Base-by-base conservation (phyloP, 2,329 filamentous ascomycete species). In the Zarea fungicola region DNA sequence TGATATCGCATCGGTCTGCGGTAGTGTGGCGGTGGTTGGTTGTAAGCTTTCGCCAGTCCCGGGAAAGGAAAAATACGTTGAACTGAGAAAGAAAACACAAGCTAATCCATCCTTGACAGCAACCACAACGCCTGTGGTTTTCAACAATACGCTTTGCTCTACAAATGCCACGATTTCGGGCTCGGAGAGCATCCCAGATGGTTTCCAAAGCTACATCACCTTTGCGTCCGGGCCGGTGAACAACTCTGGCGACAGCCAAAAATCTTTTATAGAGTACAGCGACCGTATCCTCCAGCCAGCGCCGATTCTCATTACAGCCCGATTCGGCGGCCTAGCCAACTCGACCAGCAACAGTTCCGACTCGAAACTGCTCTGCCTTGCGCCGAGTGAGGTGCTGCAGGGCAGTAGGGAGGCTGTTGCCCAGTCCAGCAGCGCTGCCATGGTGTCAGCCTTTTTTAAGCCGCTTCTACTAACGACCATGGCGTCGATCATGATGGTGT, bases 281-380 rank as follows among this genome's bases (percentile, higher is more conserved):
- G 35, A 45, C 21, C 48, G 36, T 36, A 36, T 50, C 8, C 22
- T 19, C 26, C 48, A 23, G 14, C 48, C 48, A 2, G 48, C 29
- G 35, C 48, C 48, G 13, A 41, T 50, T 19, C 42, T 50, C 25
- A 23, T 50, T 36, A 50, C 41, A 5, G 28, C 35, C n/a, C 18
- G n/a, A 10, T 0, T 41, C 8, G 48, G 48, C 26, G 42, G 32
- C 7, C 6, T 14, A 16, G 34, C 26, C 23, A 39, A 37, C 18
- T 25, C 34, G 5, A 22, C 47, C 13, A 8, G 6, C 35, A 22
- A 18, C 34, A 32, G 10, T 26, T 25, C 41, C 10, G 21, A 31
- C 21, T 35, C 46, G n/a, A 45, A 50, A 29, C 41, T 50, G 13
- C n/a, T 50, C 2, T 50, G 48, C 29, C 34, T 50, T 8, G 41